Base-by-base conservation (phyloP, 495 filamentous ascomycete genomes). In the Talaromyces thailandensis region DNA sequence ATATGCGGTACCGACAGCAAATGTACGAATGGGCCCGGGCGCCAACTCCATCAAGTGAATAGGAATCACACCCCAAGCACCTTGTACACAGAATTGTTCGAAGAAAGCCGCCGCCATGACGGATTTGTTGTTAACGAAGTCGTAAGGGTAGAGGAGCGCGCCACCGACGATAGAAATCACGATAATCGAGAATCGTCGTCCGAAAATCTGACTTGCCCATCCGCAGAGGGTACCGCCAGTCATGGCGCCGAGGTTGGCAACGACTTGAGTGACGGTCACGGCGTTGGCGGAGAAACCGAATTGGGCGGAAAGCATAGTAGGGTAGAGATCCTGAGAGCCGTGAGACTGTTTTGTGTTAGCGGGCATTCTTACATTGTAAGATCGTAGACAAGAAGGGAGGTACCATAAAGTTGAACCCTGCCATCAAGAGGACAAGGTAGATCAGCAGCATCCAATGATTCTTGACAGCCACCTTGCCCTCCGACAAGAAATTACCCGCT, bases 331-430 rank as follows among this genome's bases (percentile, higher is more conserved):
- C 72, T 96, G 92, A 4, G 89, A 92, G 63, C 92, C 92, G 69
- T 96, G 92, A 24, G 89, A 92, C 82, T 85, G 62, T 45, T 8
- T 5, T 52, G 57, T 9, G 63, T 58, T 37, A 62, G 37, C 11
- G 4, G 9, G 21, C 0, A 14, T 28, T 8, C 51, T 4, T 55
- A 11, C 0, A 71, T 63, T 55, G 60, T 58, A 62, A 18, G 0
- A 21, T 55, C 3, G 18, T 55, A 11, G 58, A 48, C 4, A 24
- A 4, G 25, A 31, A 7, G 28, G 23, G 28, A 65, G 70, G 48
- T 71, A 83, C 81, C 90, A 93, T 91, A 72, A 93, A 94, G 71
- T 94, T 96, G 80, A 96, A 93, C 1, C 91, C 91, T 6, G 91
- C 85, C 91, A 94, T 94, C 16, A 96, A 77, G 21, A 94, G 72